Evolutionary conservation across 208 protist genomes (phyloP).

Genomic region (Strigomonas culicis): DNA sequence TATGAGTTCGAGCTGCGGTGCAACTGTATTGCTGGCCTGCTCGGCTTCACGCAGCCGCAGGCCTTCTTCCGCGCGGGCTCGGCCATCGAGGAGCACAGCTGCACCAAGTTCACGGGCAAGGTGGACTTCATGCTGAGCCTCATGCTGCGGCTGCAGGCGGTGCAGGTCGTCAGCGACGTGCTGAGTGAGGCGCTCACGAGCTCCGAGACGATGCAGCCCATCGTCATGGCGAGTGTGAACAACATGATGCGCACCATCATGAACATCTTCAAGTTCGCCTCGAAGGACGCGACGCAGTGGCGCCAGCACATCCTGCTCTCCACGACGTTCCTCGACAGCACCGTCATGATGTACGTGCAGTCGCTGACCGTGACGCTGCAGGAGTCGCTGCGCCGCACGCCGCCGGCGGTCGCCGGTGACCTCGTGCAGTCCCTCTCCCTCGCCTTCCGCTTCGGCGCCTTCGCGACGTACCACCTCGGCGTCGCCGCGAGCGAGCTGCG

Average conservation of each 20-base stretch:
- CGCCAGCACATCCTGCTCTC: slow-evolving; percentile 89
- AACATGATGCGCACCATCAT: slow-evolving; percentile 88
- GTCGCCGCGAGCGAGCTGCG: slow-evolving; percentile 53
- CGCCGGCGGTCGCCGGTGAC: slow-evolving; percentile 34
- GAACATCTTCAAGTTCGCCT: slow-evolving; percentile 91
- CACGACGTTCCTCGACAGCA: slow-evolving; percentile 78
- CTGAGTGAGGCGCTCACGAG: slow-evolving; percentile 57
- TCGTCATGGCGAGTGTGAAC: slow-evolving; percentile 46
- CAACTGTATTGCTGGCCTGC: slow-evolving; percentile 85
- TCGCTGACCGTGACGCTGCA: slow-evolving; percentile 46
- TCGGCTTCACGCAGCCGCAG: slow-evolving; percentile 89
- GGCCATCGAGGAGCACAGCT: slow-evolving; percentile 71
- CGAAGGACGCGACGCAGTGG: slow-evolving; percentile 67
- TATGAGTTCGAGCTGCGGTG: slow-evolving; percentile 89
- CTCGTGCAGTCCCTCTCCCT: slow-evolving; percentile 73
- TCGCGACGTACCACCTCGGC: slow-evolving; percentile 84
- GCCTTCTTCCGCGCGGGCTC: slow-evolving; percentile 76
- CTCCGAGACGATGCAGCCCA: slow-evolving; percentile 7
- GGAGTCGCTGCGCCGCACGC: slow-evolving; percentile 21
- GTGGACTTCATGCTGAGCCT: slow-evolving; percentile 80
- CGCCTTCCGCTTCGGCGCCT: slow-evolving; percentile 72
- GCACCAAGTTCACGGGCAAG: slow-evolving; percentile 85
- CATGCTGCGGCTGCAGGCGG: slow-evolving; percentile 83
- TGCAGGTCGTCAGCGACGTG: slow-evolving; percentile 85
- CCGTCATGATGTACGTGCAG: slow-evolving; percentile 66